phyloP scores from a whole-genome alignment of 306 rosid species.

The Cucurbita maxima region DNA sequence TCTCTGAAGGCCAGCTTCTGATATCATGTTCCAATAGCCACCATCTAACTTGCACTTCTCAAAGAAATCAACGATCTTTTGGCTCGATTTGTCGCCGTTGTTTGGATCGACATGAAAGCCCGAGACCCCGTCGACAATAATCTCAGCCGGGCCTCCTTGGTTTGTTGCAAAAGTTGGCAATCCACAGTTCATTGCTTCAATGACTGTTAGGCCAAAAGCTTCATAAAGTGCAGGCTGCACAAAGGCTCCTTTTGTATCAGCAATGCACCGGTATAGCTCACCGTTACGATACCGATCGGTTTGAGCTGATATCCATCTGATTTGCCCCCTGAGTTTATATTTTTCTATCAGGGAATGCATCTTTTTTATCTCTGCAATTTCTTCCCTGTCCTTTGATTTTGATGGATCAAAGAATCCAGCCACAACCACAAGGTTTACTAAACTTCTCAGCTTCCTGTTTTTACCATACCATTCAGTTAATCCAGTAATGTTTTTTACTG shows the following conservation, averaged over 20 bases:
- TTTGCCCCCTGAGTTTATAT: conserved; percentile 53
- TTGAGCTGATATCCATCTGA: conserved; percentile 94
- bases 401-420: conserved; percentile 83
- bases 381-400: conserved; percentile 88
- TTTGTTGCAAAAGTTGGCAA: conserved; percentile 84
- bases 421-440: conserved; percentile 70
- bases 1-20: conserved; percentile 53
- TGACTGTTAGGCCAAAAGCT: conserved; percentile 87
- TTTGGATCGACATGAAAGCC: conserved; percentile 70
- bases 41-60: conserved; percentile 54
- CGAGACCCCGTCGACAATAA: conserved; percentile 64
- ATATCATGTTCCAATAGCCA: conserved; percentile 47
- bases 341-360: conserved; percentile 59
- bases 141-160: conserved; percentile 95
- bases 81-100: conserved; percentile 61
- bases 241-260: conserved; percentile 79
- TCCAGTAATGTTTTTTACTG: conserved; percentile 80
- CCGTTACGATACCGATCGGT: conserved; percentile 63
- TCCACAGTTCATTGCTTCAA: conserved; percentile 96
- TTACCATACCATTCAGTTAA: conserved; percentile 79
- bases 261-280: conserved; percentile 68
- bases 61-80: conserved; percentile 72
- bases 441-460: conserved; percentile 49
- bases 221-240: conserved; percentile 93
- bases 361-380: conserved; percentile 67